Conservation (phyloP, 192 early-diverging fungal species). For the Dissophora ornata region DNA sequence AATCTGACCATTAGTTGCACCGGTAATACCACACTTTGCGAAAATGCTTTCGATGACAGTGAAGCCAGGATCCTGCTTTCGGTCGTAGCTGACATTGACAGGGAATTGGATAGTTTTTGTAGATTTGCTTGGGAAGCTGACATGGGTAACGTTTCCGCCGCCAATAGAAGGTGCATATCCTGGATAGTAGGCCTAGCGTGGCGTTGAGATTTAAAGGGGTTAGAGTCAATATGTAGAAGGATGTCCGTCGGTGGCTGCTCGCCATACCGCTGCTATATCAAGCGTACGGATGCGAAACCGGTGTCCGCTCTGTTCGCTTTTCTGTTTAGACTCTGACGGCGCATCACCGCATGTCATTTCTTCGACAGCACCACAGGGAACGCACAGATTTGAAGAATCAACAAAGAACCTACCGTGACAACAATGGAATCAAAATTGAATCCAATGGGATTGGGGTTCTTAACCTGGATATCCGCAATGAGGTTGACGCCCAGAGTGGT, state of each 20-base stretch:
- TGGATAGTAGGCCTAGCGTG: slow-evolving; percentile 29
- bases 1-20: slow-evolving; percentile 2
- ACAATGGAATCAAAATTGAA: slow-evolving; percentile 26
- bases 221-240: background rate
- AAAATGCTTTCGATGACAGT: slow-evolving; percentile 23
- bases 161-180: slow-evolving; percentile 28
- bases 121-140: slow-evolving; percentile 25
- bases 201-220: background rate
- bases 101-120: slow-evolving; percentile 22
- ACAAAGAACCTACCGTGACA: slow-evolving; percentile 21
- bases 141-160: slow-evolving; percentile 21
- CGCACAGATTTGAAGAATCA: slow-evolving; percentile 6
- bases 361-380: too few relatives aligned
- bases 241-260: too few relatives aligned
- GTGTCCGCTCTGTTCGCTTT: too few relatives aligned
- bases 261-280: too few relatives aligned
- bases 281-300: too few relatives aligned
- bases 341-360: background rate
- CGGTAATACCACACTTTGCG: slow-evolving; percentile 27
- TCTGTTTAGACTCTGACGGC: too few relatives aligned
- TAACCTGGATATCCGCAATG: slow-evolving; percentile 31
- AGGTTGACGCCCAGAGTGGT: slow-evolving; percentile 31
- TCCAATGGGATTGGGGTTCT: slow-evolving; percentile 46
- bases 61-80: slow-evolving; percentile 30
- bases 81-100: slow-evolving; percentile 13